Conservation (phyloP, 2,329 filamentous ascomycete species). For the Grosmannia huntii region DNA sequence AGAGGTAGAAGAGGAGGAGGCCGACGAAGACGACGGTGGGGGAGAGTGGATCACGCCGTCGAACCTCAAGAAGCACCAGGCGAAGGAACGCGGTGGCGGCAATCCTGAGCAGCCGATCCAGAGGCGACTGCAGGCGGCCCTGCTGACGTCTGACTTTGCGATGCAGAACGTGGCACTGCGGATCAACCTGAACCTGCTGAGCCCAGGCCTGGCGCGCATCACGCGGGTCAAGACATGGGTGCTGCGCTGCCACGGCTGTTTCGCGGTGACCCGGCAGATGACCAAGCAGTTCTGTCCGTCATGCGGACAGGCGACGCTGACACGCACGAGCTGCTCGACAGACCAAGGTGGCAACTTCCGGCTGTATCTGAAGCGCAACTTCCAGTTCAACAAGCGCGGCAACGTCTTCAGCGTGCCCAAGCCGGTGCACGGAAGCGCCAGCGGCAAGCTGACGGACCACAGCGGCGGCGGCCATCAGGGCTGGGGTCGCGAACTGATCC, state of each 20-base stretch:
- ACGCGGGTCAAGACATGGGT: constrained; percentile 79
- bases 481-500: constrained; percentile 73
- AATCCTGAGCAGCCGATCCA: constrained; percentile 37
- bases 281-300: constrained; percentile 81
- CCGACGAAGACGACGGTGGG: constrained; percentile 34
- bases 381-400: constrained; percentile 89
- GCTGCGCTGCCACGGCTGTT: constrained; percentile 88
- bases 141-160: constrained; percentile 88
- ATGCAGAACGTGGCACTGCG: constrained; percentile 96
- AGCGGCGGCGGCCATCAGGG: constrained; percentile 60
- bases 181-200: constrained; percentile 63
- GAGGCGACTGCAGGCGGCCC: constrained; percentile 69
- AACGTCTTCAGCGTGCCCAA: constrained; percentile 91
- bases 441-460: constrained; percentile 53
- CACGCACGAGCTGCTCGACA: constrained; percentile 74
- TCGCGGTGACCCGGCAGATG: constrained; percentile 73
- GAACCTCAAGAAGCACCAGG: constrained; percentile 78
- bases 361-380: constrained; percentile 83
- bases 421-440: constrained; percentile 67
- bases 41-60: constrained; percentile 91
- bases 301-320: constrained; percentile 80
- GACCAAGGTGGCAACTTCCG: constrained; percentile 64
- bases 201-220: constrained; percentile 69
- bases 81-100: constrained; percentile 41
- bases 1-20: constrained; percentile 29